phyloP scores from a whole-genome alignment of 163 green algal species.

The Coccomyxa subellipsoidea region DNA sequence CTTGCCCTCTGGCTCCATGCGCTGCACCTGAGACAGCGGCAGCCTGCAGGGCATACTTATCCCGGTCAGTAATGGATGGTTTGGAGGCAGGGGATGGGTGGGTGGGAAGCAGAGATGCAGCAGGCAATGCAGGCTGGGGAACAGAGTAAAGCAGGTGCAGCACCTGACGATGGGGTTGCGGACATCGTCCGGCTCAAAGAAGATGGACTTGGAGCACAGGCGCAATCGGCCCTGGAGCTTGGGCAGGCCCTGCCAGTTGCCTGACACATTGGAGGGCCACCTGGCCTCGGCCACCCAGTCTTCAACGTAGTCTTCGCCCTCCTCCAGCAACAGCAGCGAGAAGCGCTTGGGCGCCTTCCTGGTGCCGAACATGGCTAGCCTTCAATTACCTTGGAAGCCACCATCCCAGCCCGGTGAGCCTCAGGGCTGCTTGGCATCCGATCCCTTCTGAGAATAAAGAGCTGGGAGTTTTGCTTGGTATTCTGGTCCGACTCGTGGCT shows the following conservation, averaged over 20 bases:
- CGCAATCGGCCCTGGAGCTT: conserved; percentile 69
- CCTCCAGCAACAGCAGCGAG: conserved; percentile 85
- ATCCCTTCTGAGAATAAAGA: neutral
- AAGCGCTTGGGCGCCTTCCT: conserved; percentile 64
- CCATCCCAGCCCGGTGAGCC: neutral
- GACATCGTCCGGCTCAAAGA: conserved; percentile 89
- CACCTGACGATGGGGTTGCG: conserved; percentile 79
- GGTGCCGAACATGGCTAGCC: conserved; percentile 29
- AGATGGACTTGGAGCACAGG: conserved; percentile 78
- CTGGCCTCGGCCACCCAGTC: conserved; percentile 59
- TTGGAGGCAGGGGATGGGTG: too few species aligned
- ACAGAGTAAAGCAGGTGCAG: neutral
- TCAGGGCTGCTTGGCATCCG: neutral
- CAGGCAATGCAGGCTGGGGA: too few species aligned
- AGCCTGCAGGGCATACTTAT: neutral
- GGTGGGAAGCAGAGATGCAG: too few species aligned
- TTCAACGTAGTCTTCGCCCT: conserved; percentile 85
- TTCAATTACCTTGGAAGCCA: neutral
- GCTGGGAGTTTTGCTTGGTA: conserved; percentile 37
- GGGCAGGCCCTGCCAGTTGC: conserved; percentile 43
- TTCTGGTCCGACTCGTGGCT: conserved; percentile 38
- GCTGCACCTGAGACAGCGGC: conserved; percentile 21
- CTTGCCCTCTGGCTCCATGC: conserved; percentile 38
- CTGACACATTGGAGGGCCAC: conserved; percentile 34
- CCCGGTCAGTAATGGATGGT: too few species aligned